Conservation (phyloP, 148 eudicot genomes). For the Chenopodium album region DNA sequence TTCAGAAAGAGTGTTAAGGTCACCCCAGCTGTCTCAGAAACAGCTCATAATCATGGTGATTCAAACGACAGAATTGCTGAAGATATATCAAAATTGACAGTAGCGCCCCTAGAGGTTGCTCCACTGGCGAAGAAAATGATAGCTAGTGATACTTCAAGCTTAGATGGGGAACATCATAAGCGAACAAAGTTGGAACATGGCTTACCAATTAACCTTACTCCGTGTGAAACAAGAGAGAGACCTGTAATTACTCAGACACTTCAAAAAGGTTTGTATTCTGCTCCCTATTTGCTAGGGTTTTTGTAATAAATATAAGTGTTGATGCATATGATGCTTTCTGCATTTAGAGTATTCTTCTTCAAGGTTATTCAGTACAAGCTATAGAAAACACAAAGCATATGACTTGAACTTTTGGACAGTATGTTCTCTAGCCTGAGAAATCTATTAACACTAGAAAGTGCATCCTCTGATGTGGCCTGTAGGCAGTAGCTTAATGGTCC, state of each 20-base stretch:
- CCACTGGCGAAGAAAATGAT: conserved; percentile 16
- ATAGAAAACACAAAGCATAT: background rate
- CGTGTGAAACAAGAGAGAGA: conserved; percentile 16
- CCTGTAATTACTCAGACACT: conserved; percentile 28
- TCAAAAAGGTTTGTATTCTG: conserved; percentile 40
- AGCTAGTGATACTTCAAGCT: conserved; percentile 27
- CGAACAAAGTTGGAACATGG: conserved; percentile 23
- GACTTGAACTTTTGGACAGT: too few relatives aligned
- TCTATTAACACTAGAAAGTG: background rate
- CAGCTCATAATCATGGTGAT: conserved; percentile 27
- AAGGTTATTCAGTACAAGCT: background rate
- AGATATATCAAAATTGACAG: conserved; percentile 35
- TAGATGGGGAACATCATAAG: conserved; percentile 32
- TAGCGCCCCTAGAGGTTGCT: conserved; percentile 30
- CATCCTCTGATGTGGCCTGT: background rate
- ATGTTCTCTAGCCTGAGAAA: too few relatives aligned
- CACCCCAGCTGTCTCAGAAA: conserved; percentile 31
- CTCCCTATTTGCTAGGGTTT: background rate
- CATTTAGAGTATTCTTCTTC: background rate
- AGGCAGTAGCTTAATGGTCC: background rate
- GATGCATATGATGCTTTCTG: background rate
- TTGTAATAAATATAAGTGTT: background rate
- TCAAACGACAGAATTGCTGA: conserved; percentile 35
- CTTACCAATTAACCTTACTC: conserved; percentile 19
- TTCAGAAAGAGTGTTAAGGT: conserved; percentile 47